Evolutionary conservation across 495 filamentous ascomycete genomes (phyloP).

Genomic region (Talaromyces trachyspermus): DNA sequence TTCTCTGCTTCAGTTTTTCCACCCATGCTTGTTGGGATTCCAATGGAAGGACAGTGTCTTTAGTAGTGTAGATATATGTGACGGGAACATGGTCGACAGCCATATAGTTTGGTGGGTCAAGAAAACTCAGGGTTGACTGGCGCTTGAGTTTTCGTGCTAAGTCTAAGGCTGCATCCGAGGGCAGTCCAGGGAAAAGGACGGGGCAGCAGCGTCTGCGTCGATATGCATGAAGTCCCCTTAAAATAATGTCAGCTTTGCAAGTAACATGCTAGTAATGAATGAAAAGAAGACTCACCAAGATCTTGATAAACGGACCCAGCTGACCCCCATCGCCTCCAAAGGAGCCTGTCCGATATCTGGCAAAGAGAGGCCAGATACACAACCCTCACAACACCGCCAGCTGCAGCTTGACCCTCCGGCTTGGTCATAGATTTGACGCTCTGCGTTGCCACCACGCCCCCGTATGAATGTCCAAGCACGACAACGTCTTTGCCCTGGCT

Average conservation of each 20-base stretch:
- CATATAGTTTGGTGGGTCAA: neutral
- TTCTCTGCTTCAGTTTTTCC: neutral
- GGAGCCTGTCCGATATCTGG: slow-evolving; percentile 22
- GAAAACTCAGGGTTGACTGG: slow-evolving; percentile 1
- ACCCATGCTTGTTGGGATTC: neutral
- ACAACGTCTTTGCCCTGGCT: slow-evolving; percentile 38
- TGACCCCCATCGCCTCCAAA: slow-evolving; percentile 21
- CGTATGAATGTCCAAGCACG: slow-evolving; percentile 43
- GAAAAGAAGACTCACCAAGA: slow-evolving; percentile 15
- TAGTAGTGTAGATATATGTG: neutral
- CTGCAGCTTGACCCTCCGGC: slow-evolving; percentile 16
- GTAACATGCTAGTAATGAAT: slow-evolving; percentile 1
- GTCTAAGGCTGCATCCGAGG: neutral
- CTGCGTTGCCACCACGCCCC: slow-evolving; percentile 36
- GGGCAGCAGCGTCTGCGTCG: slow-evolving; percentile 11
- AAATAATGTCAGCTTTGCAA: neutral
- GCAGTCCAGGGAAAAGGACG: neutral
- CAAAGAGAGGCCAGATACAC: slow-evolving; percentile 34
- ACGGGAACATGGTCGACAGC: slow-evolving; percentile 5
- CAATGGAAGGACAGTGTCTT: slow-evolving; percentile 1
- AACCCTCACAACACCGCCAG: slow-evolving; percentile 32
- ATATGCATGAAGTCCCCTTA: slow-evolving; percentile 19
- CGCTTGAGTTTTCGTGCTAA: neutral
- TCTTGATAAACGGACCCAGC: slow-evolving; percentile 19
- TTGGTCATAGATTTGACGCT: slow-evolving; percentile 35